Conservation (phyloP, 495 filamentous ascomycete species). For the Thermothielavioides terrestris region DNA sequence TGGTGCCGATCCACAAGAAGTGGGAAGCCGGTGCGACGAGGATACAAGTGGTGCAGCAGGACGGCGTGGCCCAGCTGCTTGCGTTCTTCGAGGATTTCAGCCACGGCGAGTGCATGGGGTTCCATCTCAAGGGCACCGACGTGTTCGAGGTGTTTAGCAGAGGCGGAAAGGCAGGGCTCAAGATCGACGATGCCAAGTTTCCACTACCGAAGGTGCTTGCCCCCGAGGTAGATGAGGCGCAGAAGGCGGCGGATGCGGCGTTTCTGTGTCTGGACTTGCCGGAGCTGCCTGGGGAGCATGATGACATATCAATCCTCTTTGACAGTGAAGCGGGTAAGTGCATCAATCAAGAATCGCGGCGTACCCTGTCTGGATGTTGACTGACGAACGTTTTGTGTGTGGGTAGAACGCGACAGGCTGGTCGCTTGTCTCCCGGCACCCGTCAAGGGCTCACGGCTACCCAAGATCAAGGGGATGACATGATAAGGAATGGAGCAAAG, state of each 20-base stretch:
- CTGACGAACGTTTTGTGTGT: not conserved
- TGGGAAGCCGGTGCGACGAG: conserved; percentile 71
- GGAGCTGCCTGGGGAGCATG: conserved; percentile 82
- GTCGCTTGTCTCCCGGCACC: conserved; percentile 37
- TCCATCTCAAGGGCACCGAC: conserved; percentile 71
- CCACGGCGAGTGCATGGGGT: conserved; percentile 80
- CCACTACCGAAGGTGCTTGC: conserved; percentile 59
- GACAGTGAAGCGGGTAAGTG: conserved; percentile 67
- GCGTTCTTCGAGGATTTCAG: conserved; percentile 78
- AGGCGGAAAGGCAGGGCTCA: conserved; percentile 57
- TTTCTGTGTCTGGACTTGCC: conserved; percentile 79
- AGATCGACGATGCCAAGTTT: conserved; percentile 84
- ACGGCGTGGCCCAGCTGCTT: conserved; percentile 62
- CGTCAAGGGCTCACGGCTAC: conserved; percentile 36
- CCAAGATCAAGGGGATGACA: conserved; percentile 18
- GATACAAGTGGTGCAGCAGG: conserved; percentile 68
- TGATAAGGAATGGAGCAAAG: not conserved
- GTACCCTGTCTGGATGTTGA: too few species aligned
- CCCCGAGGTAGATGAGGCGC: conserved; percentile 30
- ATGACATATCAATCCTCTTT: conserved; percentile 79
- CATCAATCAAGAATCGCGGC: too few species aligned
- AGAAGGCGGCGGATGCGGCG: conserved; percentile 37
- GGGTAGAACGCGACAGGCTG: conserved; percentile 38
- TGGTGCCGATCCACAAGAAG: conserved; percentile 85
- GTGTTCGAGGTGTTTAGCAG: conserved; percentile 62